These are phyloP conservation scores for Penicillium pancosmium DNA, from an alignment of 495 filamentous ascomycete species.

Conservation along the genomic window DNA sequence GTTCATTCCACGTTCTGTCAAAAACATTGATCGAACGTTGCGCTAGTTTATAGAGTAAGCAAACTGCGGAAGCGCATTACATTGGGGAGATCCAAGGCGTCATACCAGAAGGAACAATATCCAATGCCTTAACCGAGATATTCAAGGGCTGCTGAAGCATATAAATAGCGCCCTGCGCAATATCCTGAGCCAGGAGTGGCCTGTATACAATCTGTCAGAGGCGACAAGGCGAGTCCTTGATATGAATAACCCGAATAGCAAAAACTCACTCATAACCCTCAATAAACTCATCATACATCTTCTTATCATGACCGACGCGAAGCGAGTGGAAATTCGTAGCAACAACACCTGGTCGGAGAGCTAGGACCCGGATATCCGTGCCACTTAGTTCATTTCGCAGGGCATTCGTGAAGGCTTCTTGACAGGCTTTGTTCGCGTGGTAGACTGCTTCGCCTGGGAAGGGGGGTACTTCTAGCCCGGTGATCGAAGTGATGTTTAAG, in stretches of 20 bases:
- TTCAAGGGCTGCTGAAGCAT: slow-evolving; percentile 32
- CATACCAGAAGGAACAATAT: slow-evolving; percentile 39
- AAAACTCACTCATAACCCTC: slow-evolving; percentile 28
- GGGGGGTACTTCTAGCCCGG: slow-evolving; percentile 37
- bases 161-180: slow-evolving; percentile 33
- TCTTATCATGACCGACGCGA: slow-evolving; percentile 34
- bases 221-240: background rate
- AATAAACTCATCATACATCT: slow-evolving; percentile 30
- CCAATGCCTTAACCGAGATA: slow-evolving; percentile 40
- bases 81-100: background rate
- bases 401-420: slow-evolving; percentile 42
- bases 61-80: background rate
- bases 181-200: slow-evolving; percentile 33
- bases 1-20: slow-evolving; percentile 30
- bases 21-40: slow-evolving; percentile 31
- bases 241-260: too few species aligned
- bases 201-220: slow-evolving; percentile 5
- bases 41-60: slow-evolving; percentile 11
- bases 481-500: slow-evolving; percentile 40
- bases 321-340: slow-evolving; percentile 42
- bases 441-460: slow-evolving; percentile 42
- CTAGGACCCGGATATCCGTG: slow-evolving; percentile 39
- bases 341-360: slow-evolving; percentile 39
- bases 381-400: slow-evolving; percentile 38
- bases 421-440: slow-evolving; percentile 41